Evolutionary conservation across 768 basidiomycete species (phyloP), one percentile per base, ranked within the genome.

Genomic region (Macrolepiota dolichaula): DNA sequence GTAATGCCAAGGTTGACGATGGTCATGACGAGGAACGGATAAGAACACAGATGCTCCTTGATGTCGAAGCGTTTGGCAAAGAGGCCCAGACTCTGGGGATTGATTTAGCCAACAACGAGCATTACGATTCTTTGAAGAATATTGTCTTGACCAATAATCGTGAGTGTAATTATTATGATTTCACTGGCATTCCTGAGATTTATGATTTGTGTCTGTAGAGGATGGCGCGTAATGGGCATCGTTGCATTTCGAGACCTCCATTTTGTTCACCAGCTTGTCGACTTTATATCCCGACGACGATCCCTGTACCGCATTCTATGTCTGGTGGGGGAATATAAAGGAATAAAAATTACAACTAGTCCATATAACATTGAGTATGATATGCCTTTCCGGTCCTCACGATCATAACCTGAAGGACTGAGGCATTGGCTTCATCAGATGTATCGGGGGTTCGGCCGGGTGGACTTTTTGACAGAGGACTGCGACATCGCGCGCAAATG

Each of bases 21-120:
- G 46, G 53, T 22, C 83, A 83, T 55, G 95, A 96, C 67, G 94
- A 97, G 70, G 93, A 96, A 69, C 86, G 93, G 46, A 94, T 98
- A 62, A 85, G 85, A 49, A 74, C 74, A 53, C 94, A 96, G 73
- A 76, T 98, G 90, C 80, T 88, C 50, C 74, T 92, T 15, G 97
- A 99, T 68, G 91, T 96, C 0, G 83, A 89, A 51, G 88, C 88
- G 7, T 88, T 98, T 65, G 91, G 87, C 10, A 81, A 81, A 66
- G 95, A 96, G 59, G 94, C 89, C 1, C 72, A 80, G 63, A 73
- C 78, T 24, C 71, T 98, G 27, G 90, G 87, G 2, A 84, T 96
- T 3, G 77, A 85, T n/a, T 72, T 88, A 0, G 70, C 76, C 17
- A 76, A 71, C 1, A 83, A 81, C 61, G 75, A 81, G 55, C 76